Base-by-base conservation (phyloP, 2,329 filamentous ascomycete species). In the Cadophora gregata region DNA sequence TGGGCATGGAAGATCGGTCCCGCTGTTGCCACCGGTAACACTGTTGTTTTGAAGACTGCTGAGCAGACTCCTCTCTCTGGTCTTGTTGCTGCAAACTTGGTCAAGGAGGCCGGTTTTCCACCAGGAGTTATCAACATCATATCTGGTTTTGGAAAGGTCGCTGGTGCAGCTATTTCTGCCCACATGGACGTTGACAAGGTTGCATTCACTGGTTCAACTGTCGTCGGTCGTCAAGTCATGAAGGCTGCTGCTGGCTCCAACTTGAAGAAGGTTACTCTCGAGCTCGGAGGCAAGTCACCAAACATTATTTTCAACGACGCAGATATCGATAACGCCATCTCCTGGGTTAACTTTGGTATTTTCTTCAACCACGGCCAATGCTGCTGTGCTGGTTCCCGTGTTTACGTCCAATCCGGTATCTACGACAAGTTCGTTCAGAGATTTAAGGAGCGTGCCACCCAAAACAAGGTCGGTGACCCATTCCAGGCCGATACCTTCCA, bases 331-430 rank as follows among this genome's bases (percentile, higher is more conserved):
- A 84, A 88, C 73, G 86, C 86, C 70, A 86, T 88, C 76, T 85
- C 85, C 14, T 88, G 86, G 86, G 85, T 86, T 77, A 88, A 88
- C 76, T 79, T 79, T 63, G 79, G 79, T 69, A 80, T 80, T 59
- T 81, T 78, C 72, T 81, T 74, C 72, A 81, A 81, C 73, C 79
- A 81, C 70, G 79, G 79, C 60, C 79, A 81, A 71, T 75, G 73
- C 74, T 81, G 79, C 73, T 89, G 86, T 75, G 88, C 88, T 68
- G 87, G 87, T 70, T 90, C 87, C 67, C 85, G 89, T 77, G 81
- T 91, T 76, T 90, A 90, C 80, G 89, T 91, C 48, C 88, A 91
- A 75, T 88, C 90, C 71, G 80, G 81, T 63, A 89, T 91, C 78
- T 90, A 91, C 79, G 88, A 91, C 80, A 86, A 88, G 79, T 92